phyloP scores from a whole-genome alignment of 2,329 filamentous ascomycete species.

The Byssothecium circinans region DNA sequence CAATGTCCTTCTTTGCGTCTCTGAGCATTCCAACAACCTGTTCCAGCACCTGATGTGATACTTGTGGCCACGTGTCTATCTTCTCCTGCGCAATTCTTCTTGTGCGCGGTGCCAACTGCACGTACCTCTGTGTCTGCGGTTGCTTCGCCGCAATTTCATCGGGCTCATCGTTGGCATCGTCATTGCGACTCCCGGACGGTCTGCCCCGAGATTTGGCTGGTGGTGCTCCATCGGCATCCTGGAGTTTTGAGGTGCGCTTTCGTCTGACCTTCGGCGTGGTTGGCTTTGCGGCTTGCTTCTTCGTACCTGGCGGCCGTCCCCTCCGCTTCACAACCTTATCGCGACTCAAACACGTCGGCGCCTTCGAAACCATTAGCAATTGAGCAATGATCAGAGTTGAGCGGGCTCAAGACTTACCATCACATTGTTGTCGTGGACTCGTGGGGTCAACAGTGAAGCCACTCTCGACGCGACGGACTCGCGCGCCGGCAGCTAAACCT shows the following conservation, averaged over 20 bases:
- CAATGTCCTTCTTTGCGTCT: constrained; percentile 63
- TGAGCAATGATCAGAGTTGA: background rate
- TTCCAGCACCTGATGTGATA: constrained; percentile 58
- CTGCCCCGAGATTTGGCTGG: background rate
- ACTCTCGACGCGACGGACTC: too few relatives aligned
- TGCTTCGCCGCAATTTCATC: constrained; percentile 25
- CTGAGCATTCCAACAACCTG: constrained; percentile 60
- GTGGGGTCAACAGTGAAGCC: constrained; percentile 14
- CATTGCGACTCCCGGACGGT: background rate
- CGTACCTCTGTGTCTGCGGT: constrained; percentile 26
- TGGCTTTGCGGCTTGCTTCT: constrained; percentile 17
- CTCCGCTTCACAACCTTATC: constrained; percentile 20
- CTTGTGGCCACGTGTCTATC: constrained; percentile 55
- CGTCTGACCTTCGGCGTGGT: constrained; percentile 13
- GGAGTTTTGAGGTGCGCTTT: constrained; percentile 20
- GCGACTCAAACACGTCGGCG: constrained; percentile 22
- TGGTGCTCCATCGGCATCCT: constrained; percentile 1
- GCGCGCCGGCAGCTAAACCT: too few relatives aligned
- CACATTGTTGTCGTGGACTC: constrained; percentile 23
- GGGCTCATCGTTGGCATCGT: constrained; percentile 8
- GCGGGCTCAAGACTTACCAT: constrained; percentile 27
- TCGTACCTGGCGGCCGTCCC: constrained; percentile 27
- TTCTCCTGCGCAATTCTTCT: constrained; percentile 41
- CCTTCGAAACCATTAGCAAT: constrained; percentile 21
- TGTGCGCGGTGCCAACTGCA: constrained; percentile 38